These are phyloP conservation scores for Hsuehochloa calcarea DNA, from an alignment of 176 grass and related monocot species.

Conservation along the genomic window DNA sequence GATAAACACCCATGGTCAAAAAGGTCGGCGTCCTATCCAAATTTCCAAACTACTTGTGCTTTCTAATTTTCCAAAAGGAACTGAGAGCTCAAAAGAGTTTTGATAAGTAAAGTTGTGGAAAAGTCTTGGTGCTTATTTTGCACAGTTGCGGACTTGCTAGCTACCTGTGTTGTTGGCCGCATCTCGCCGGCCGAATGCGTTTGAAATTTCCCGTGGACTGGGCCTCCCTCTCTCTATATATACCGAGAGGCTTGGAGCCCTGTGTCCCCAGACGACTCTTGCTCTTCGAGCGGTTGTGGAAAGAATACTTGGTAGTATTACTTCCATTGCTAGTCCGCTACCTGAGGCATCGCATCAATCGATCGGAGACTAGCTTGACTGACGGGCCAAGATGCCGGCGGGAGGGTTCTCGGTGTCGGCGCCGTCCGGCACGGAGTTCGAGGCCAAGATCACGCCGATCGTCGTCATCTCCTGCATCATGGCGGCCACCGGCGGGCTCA, in stretches of 20 bases:
- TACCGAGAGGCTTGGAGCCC: neutral
- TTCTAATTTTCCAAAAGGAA: neutral
- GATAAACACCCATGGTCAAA: neutral
- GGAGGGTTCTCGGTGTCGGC: slow-evolving; percentile 78
- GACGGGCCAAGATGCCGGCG: slow-evolving; percentile 52
- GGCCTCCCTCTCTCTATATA: slow-evolving; percentile 26
- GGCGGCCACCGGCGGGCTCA: slow-evolving; percentile 86
- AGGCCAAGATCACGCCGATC: slow-evolving; percentile 92
- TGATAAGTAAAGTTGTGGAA: neutral
- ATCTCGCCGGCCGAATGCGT: neutral
- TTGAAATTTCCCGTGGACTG: slow-evolving; percentile 33
- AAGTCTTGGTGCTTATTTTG: slow-evolving; percentile 19
- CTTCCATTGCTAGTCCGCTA: neutral
- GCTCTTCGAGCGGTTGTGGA: neutral
- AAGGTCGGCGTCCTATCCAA: neutral
- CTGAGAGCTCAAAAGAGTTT: neutral
- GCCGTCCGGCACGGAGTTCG: slow-evolving; percentile 57
- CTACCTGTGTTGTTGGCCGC: too few species aligned
- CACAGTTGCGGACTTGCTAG: neutral
- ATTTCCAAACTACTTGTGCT: neutral
- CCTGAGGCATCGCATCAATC: neutral
- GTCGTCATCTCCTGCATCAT: slow-evolving; percentile 92
- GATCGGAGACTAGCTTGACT: neutral
- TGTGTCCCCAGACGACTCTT: neutral
- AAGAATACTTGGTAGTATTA: neutral